Evolutionary conservation across 768 basidiomycete genomes (phyloP), one percentile per base, ranked within the genome.

Genomic region (Amanita muscaria): DNA sequence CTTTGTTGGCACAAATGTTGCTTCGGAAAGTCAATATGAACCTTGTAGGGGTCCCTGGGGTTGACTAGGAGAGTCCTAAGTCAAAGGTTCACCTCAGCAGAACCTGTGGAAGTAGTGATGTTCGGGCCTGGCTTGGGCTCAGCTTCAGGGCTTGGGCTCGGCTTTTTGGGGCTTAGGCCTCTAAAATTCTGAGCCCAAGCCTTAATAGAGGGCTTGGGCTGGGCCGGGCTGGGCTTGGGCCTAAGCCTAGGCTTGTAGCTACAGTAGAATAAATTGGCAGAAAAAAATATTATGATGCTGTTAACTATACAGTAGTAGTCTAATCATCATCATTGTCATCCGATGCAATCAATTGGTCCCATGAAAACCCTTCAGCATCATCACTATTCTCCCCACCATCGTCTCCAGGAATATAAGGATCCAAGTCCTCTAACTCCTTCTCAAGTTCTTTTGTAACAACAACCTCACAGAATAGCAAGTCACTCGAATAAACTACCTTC

Each of bases 401-500:
- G n/a, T 36, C n/a, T 18, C 35, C 35, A 36, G 35, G 35, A 18
- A 36, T 18, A 36, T 36, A 36, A 36, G 35, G 35, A 12, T 36
- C 35, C 14, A 36, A 36, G 35, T 36, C 35, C 35, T 36, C 35
- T 19, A 36, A 36, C 10, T 36, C 35, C 15, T 36, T 36, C 19
- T 36, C 35, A 36, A 36, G 35, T 18, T 36, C 35, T 10, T 36
- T 36, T 37, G 35, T 36, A 15, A 36, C 4, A 36, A 34, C 48
- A 21, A 47, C 40, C 30, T 56, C 54, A 29, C 42, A 48, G 40
- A 63, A 63, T 10, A 63, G 23, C 1, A 63, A 27, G 33, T 58
- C 50, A 42, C 35, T 24, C 11, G 44, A 27, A 31, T 55, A 47
- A 6, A 53, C 12, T 35, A 51, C 57, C 41, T 58, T 58, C 23